These are phyloP conservation scores for Lithohypha guttulata DNA, from an alignment of 2,329 filamentous ascomycete species.

Conservation along the genomic window DNA sequence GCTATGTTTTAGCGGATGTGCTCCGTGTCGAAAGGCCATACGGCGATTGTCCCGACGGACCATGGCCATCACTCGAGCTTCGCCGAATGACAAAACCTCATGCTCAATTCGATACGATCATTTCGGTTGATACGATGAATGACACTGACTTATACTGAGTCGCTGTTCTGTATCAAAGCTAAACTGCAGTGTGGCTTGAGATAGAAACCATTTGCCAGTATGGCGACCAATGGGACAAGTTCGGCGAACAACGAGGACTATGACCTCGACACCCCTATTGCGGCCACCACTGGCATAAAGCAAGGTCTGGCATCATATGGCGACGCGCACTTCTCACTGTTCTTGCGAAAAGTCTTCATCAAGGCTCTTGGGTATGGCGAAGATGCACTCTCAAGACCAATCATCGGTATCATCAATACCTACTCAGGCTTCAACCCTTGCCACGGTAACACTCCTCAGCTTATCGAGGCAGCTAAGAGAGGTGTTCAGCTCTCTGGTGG, in stretches of 20 bases:
- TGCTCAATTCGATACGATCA: no score
- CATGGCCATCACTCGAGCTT: no score
- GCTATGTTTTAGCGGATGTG: no score
- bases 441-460: slow-evolving; percentile 60
- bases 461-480: slow-evolving; percentile 59
- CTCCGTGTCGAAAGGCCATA: no score
- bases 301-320: slow-evolving; percentile 59
- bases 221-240: neutral
- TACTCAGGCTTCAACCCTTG: slow-evolving; percentile 65
- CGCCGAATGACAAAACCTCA: no score
- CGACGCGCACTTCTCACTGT: slow-evolving; percentile 64
- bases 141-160: no score
- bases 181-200: no score
- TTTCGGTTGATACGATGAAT: no score
- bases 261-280: slow-evolving; percentile 46
- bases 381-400: slow-evolving; percentile 57
- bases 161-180: no score
- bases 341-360: slow-evolving; percentile 66
- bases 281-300: slow-evolving; percentile 43
- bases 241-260: slow-evolving; percentile 37
- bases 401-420: slow-evolving; percentile 66
- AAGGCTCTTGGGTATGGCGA: slow-evolving; percentile 65
- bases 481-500: slow-evolving; percentile 58
- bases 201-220: no score
- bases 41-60: no score